These are phyloP conservation scores for Asterionellopsis glacialis DNA, from an alignment of 108 stramenopile species.

Conservation along the genomic window DNA sequence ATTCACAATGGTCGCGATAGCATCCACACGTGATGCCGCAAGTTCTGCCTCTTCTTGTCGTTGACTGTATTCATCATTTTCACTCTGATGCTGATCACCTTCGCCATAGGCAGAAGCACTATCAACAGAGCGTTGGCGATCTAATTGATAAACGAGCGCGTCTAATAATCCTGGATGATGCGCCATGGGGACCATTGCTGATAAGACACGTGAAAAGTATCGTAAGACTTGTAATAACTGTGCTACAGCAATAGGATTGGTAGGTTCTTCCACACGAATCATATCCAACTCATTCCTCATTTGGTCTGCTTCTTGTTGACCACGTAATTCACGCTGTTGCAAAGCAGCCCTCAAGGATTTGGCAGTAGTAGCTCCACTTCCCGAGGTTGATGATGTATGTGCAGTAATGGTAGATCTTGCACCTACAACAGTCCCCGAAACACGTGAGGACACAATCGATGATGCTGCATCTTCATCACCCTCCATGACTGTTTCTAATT, in stretches of 20 bases:
- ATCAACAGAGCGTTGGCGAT: conserved; percentile 17
- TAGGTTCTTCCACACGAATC: conserved; percentile 7
- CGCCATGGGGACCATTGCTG: conserved; percentile 52
- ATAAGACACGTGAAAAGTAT: conserved; percentile 43
- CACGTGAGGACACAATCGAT: not conserved
- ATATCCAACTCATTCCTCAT: conserved; percentile 2
- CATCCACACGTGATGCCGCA: conserved; percentile 36
- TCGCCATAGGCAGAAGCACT: conserved; percentile 14
- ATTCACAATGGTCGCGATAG: conserved; percentile 40
- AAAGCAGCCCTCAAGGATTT: no score
- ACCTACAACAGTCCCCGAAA: no score
- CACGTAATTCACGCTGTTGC: no score
- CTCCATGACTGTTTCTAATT: not conserved
- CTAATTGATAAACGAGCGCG: conserved; percentile 30
- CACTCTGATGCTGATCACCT: conserved; percentile 35
- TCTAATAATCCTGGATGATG: conserved; percentile 41
- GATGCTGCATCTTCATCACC: not conserved
- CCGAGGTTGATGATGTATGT: no score
- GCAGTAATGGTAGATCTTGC: no score
- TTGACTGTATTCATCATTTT: conserved; percentile 16
- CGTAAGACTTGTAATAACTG: conserved; percentile 35
- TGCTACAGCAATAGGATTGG: conserved; percentile 27
- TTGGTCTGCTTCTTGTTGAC: no score
- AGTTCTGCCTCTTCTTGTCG: conserved; percentile 30
- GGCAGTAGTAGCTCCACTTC: no score